These are phyloP conservation scores for Aspergillus persii DNA, from an alignment of 2,329 filamentous ascomycete species.

Conservation along the genomic window DNA sequence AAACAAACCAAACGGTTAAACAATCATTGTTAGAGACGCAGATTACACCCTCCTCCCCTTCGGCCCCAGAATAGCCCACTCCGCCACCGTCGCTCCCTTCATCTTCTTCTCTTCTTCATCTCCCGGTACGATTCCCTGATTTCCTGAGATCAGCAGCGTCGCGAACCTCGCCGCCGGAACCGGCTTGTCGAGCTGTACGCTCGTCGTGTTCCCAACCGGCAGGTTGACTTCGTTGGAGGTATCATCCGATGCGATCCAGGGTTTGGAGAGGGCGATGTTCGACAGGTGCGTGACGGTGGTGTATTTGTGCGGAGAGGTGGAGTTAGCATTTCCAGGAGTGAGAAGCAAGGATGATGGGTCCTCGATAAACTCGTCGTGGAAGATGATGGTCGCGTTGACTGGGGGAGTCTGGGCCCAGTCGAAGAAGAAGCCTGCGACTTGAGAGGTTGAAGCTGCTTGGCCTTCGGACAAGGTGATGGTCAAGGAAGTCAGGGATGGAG, in stretches of 20 bases:
- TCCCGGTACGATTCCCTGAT: constrained; percentile 30
- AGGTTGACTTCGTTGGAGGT: constrained; percentile 32
- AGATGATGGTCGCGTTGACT: constrained; percentile 51
- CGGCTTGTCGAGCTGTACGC: constrained; percentile 31
- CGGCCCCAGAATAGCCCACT: constrained; percentile 45
- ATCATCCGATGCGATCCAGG: constrained; percentile 36
- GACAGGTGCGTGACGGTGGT: constrained; percentile 24
- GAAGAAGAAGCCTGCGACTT: constrained; percentile 52
- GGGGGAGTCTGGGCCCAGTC: constrained; percentile 62
- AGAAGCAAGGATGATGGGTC: constrained; percentile 10
- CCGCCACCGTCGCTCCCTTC: constrained; percentile 47
- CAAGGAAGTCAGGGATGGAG: constrained; percentile 53
- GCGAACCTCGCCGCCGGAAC: constrained; percentile 41
- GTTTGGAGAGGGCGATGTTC: constrained; percentile 36
- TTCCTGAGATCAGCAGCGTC: constrained; percentile 45
- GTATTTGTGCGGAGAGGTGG: constrained; percentile 10
- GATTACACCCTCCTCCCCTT: neutral
- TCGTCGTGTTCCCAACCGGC: constrained; percentile 44
- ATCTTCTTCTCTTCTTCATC: constrained; percentile 26
- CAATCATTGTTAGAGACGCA: too few relatives aligned
- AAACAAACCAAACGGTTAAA: too few relatives aligned
- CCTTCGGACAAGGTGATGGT: constrained; percentile 55
- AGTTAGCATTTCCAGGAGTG: neutral
- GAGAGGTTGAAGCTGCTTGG: constrained; percentile 19
- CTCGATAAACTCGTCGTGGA: constrained; percentile 49